Evolutionary conservation across 305 asterid genomes (phyloP), one percentile per base, ranked within the genome.

Genomic region (Rubia balearica): DNA sequence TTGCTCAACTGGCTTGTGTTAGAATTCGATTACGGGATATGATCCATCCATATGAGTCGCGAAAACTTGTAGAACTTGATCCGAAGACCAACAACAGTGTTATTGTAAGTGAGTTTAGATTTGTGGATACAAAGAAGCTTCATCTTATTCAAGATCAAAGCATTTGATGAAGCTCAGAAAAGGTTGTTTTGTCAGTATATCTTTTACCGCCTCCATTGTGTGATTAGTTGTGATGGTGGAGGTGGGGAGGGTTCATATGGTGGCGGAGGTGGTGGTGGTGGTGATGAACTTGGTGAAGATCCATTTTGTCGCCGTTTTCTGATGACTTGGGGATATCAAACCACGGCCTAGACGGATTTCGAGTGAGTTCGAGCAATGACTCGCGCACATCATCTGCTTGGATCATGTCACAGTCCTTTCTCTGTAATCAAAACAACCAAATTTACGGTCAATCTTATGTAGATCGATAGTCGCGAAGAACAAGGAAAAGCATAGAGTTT

Each of bases 331-430:
- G 76, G 62, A 65, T 68, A 40, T 80, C 84, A 27, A 78, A 56
- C 86, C 84, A 80, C 40, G 77, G 83, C 78, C 80, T 77, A 8
- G 80, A 73, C 42, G 95, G 88, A 74, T 85, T 86, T 70, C 91
- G 78, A 2, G 93, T 85, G 40, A 91, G 85, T 86, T 87, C 95
- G 0, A 89, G 89, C 82, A 91, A 75, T 3, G 95, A 87, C 36
- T 89, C 91, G 79, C 88, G 83, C 42, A 91, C 95, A 72, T 86
- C 81, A 64, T 86, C 95, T 33, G 95, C 95, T 76, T 87, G 86
- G 48, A 89, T 86, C 57, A 65, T 82, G 73, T 86, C 96, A 36
- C 85, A 82, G 65, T 85, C 89, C 79, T 82, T 89, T 78, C 78
- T 83, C 97, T 89, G 86, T 41, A 19, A 66, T 38, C 38, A 49